phyloP scores from a whole-genome alignment of 2,329 filamentous ascomycete species.

The Dryadomyces quercivorus region DNA sequence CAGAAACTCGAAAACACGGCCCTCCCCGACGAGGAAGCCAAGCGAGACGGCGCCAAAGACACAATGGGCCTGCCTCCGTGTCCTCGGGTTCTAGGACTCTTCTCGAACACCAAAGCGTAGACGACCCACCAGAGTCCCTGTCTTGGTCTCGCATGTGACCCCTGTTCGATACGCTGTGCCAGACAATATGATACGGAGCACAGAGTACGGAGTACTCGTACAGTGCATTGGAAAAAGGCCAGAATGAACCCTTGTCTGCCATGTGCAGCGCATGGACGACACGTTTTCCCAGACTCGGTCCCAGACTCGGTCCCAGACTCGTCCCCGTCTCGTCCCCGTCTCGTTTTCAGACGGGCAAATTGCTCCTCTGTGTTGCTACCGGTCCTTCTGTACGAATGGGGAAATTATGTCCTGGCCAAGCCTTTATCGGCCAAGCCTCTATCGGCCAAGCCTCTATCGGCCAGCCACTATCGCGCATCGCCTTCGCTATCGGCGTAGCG shows the following conservation, averaged over 20 bases:
- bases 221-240: too few relatives aligned
- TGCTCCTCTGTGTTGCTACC: too few relatives aligned
- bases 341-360: too few relatives aligned
- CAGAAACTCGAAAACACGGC: too few relatives aligned
- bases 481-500: too few relatives aligned
- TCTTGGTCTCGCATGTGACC: too few relatives aligned
- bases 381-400: background rate
- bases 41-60: background rate
- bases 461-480: background rate
- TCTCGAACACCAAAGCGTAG: background rate
- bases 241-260: background rate
- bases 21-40: background rate
- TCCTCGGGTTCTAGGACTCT: background rate
- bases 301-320: too few relatives aligned
- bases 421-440: background rate
- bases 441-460: background rate
- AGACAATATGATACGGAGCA: too few relatives aligned
- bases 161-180: too few relatives aligned
- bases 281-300: background rate
- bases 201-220: too few relatives aligned
- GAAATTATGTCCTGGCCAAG: background rate
- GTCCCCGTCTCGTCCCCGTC: too few relatives aligned
- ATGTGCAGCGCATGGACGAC: background rate
- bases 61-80: background rate
- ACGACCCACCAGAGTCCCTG: background rate